Evolutionary conservation across 202 grass and related monocot genomes (phyloP).

Genomic region (Musa balbisiana): DNA sequence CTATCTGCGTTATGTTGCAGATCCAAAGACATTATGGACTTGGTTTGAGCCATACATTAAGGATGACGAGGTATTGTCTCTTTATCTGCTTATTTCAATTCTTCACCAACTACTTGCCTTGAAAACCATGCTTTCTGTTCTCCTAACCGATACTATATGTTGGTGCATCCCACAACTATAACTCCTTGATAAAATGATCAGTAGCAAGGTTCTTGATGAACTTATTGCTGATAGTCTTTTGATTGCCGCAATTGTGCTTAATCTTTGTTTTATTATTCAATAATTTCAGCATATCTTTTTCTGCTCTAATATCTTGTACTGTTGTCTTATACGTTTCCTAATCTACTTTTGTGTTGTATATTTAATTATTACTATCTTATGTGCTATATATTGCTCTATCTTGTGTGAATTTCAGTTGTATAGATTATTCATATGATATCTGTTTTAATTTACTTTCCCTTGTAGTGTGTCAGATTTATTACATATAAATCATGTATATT

Average conservation of each 20-base stretch:
- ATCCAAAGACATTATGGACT: conserved; percentile 76
- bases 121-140: neutral
- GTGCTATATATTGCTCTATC: neutral
- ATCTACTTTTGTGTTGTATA: neutral
- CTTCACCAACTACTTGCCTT: neutral
- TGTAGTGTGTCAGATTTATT: neutral
- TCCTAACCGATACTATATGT: neutral
- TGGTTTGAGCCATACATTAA: conserved; percentile 95
- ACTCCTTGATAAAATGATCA: neutral
- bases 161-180: neutral
- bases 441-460: neutral
- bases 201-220: neutral
- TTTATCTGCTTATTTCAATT: neutral
- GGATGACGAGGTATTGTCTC: conserved; percentile 67
- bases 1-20: conserved; percentile 83
- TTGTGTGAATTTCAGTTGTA: neutral
- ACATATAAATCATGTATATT: neutral
- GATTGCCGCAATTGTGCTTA: neutral
- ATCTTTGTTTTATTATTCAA: neutral
- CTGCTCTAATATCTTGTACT: neutral
- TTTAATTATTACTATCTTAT: neutral
- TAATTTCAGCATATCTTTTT: neutral
- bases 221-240: neutral
- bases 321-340: neutral
- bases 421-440: neutral